A percentile compares a stretch with the other conserved stretches of the same genome.
Evolutionary conservation across 805 yeast species (phyloP).

Genomic region (Ogataea dorogensis): DNA sequence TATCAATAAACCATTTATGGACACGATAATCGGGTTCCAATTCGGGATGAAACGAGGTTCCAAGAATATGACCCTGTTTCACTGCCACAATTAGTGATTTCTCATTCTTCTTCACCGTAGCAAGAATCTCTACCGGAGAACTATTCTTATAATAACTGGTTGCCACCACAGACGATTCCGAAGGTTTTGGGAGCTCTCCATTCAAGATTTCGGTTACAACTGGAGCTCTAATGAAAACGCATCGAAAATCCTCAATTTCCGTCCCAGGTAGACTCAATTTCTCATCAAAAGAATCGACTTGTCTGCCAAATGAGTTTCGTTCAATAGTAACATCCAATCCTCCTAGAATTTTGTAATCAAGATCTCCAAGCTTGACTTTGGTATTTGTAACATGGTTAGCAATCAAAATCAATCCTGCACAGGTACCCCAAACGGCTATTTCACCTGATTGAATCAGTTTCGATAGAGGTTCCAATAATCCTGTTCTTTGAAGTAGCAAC

Average conservation of each 20-base stretch:
- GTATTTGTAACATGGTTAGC: slow-evolving; percentile 54
- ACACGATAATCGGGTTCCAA: slow-evolving; percentile 52
- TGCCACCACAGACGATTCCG: slow-evolving; percentile 14
- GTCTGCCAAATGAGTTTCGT: slow-evolving; percentile 79
- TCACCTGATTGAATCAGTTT: slow-evolving; percentile 48
- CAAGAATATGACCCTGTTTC: slow-evolving; percentile 61
- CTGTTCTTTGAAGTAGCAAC: slow-evolving; percentile 63
- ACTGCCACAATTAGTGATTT: slow-evolving; percentile 63
- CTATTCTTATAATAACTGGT: slow-evolving; percentile 15
- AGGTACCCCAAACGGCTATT: slow-evolving; percentile 76
- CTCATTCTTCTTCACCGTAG: slow-evolving; percentile 34
- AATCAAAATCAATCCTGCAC: slow-evolving; percentile 76
- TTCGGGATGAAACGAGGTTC: slow-evolving; percentile 83
- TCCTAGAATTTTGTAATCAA: slow-evolving; percentile 49
- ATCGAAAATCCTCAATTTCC: slow-evolving; percentile 34
- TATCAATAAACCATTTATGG: slow-evolving; percentile 68
- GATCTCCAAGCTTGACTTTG: slow-evolving; percentile 40
- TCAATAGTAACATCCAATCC: slow-evolving; percentile 63
- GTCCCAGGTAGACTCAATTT: slow-evolving; percentile 38
- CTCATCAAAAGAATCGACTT: slow-evolving; percentile 60
- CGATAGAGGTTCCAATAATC: slow-evolving; percentile 53
- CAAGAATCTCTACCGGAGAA: slow-evolving; percentile 41
- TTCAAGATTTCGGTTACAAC: slow-evolving; percentile 40
- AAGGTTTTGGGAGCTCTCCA: neutral
- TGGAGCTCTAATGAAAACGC: slow-evolving; percentile 75